Evolutionary conservation across 805 yeast genomes (phyloP), one percentile per base, ranked within the genome.

Genomic region (Saccharomycopsis olivae): DNA sequence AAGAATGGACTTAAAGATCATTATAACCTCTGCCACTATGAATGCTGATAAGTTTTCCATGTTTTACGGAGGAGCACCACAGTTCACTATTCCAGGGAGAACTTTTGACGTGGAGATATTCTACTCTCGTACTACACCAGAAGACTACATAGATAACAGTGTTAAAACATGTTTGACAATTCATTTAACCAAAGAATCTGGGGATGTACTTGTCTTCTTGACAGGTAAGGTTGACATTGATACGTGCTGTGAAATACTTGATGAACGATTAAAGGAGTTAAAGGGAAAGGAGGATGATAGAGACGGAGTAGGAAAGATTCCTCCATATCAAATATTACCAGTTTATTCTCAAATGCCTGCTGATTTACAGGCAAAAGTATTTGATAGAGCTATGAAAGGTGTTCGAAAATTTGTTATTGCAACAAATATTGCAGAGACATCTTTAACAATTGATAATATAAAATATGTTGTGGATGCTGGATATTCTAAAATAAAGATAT

Each of bases 161-260:
- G 67, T 88, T 54, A 92, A 87, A 52, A 45, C 48, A 4, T 39
- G 45, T 27, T 18, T 45, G 20, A 45, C 48, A 3, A 83, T 88
- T 23, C 96, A 88, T 56, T 65, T 82, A 2, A 73, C 87, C 13
- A 89, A 82, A 52, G 76, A 76, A 0, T 60, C 64, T 5, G 95
- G 95, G 35, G 95, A 85, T 54, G 79, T 85, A 16, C 55, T 85
- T 30, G 94, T 86, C 9, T 85, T 85, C 52, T 59, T 83, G 41
- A 83, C 94, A 0, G 98, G 98, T 51, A 94, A 88, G 53, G 96
- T 87, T 40, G 98, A 92, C 54, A 92, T 92, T 52, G 97, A 89
- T 53, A 74, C 89, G 0, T 75, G 94, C 49, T 80, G 94, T 54
- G 92, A 84, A 53, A 71, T 76, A 2, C 57, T 88, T 9, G 68